Evolutionary conservation across 768 basidiomycete genomes (phyloP), one percentile per base, ranked within the genome.

Genomic region (Suillus sp.): DNA sequence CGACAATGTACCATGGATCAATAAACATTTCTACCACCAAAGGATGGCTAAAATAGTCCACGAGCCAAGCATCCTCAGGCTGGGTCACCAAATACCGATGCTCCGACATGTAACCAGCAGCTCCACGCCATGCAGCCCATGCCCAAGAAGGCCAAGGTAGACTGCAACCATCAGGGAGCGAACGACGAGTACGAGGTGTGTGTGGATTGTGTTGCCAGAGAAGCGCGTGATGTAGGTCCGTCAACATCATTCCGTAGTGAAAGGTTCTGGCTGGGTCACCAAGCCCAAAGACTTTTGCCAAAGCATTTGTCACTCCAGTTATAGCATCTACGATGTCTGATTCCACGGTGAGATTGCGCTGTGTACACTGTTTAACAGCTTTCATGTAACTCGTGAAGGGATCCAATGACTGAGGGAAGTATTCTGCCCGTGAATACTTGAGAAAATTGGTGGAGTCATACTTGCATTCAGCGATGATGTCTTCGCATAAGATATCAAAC

Each of bases 71-170:
- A 55, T 14, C 55, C 18, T 22, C 59, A 18, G 50, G 60, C 3
- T 11, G 5, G 34, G 4, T 61, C 55, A 20, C 47, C 51, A 53
- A 53, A 53, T 53, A 53, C 11, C 51, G 51, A 53, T 53, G 51
- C 32, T 53, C 51, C 51, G 32, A 3, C 51, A 22, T 60, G 51
- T 64, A 62, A 30, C 25, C 13, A 18, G 64, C 51, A 6, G 67
- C 71, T 27, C 71, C 71, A 32, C 55, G 64, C 71, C 71, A 71
- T 5, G 69, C 67, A 5, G 71, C 63, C 71, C 71, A 71, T 13
- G 71, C 63, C 71, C 71, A 71, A 8, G 71, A 70, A 10, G 71
- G 71, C 60, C 64, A 72, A 25, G 20, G 40, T 4, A 63, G 20
- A 53, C 35, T n/a, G 18, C 27, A 47, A 0, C 35, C 22, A 27